A percentile compares a stretch with the other conserved stretches of the same genome.
Conservation (phyloP, 371 early-diverging fungal genomes). For the Mucor sp. region DNA sequence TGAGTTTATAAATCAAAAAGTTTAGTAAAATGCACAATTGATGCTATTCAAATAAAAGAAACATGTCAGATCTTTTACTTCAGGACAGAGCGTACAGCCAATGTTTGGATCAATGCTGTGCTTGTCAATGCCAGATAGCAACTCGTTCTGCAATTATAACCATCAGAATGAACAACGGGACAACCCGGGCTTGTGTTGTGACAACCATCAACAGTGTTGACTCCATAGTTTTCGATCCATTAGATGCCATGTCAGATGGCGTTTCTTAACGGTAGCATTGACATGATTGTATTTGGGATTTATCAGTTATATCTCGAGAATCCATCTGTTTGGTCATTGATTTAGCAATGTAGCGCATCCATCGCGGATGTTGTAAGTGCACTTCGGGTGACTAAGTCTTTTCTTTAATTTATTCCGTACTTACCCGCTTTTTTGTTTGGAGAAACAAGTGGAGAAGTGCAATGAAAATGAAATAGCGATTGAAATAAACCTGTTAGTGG, state of each 20-base stretch:
- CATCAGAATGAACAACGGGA: neutral
- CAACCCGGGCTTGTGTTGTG: conserved; percentile 4
- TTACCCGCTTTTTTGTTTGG: conserved; percentile 32
- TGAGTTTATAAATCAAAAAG: neutral
- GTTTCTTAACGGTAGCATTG: neutral
- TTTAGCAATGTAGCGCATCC: neutral
- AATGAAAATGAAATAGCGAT: neutral
- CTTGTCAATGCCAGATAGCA: neutral
- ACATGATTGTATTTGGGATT: neutral
- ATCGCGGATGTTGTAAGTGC: neutral
- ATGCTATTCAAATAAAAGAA: neutral
- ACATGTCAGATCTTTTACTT: neutral
- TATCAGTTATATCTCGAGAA: neutral
- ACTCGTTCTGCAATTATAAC: neutral
- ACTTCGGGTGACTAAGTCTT: conserved; percentile 22
- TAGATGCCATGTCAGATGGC: neutral
- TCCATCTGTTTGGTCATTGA: neutral
- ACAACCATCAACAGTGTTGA: neutral
- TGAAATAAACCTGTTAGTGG: neutral
- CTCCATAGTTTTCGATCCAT: neutral
- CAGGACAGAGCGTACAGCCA: neutral
- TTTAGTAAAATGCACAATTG: neutral
- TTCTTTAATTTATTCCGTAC: conserved; percentile 34
- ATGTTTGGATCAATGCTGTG: neutral
- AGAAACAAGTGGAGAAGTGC: conserved; percentile 3